A percentile compares a stretch with the other conserved stretches of the same genome.
phyloP scores from a whole-genome alignment of 768 basidiomycete genomes.

The Nevesoporus exiguus region DNA sequence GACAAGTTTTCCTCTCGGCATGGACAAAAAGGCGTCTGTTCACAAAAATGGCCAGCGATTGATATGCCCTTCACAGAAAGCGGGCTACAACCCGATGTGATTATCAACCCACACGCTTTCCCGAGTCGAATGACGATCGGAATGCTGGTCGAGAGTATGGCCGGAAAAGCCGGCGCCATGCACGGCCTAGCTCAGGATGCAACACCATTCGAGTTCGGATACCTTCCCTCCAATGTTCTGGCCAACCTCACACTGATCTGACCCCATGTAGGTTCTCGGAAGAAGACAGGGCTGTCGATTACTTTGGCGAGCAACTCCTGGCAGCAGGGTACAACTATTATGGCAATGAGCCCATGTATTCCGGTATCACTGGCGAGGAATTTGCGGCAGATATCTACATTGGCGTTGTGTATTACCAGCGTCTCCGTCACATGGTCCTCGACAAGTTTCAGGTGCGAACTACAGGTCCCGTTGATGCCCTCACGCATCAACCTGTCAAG shows the following conservation, averaged over 20 bases:
- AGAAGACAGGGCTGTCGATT: constrained; percentile 94
- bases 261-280: constrained; percentile 73
- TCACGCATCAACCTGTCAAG: constrained; percentile 97
- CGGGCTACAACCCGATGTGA: constrained; percentile 98
- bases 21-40: constrained; percentile 99
- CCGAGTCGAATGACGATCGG: constrained; percentile 99
- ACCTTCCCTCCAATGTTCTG: constrained; percentile 3
- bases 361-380: constrained; percentile 97
- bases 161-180: constrained; percentile 98
- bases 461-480: constrained; percentile 92
- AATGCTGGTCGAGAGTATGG: constrained; percentile 99
- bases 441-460: constrained; percentile 99
- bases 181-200: constrained; percentile 98
- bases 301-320: constrained; percentile 93
- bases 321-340: constrained; percentile 98
- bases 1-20: constrained; percentile 99
- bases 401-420: constrained; percentile 98
- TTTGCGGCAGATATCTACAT: constrained; percentile 99
- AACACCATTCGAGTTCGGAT: constrained; percentile 89
- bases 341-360: constrained; percentile 99
- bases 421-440: constrained; percentile 97
- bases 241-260: constrained; percentile 9
- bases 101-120: constrained; percentile 99
- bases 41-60: constrained; percentile 96
- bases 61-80: constrained; percentile 99